Evolutionary conservation across 805 yeast species (phyloP).

Genomic region (Wickerhamiella sergipiensis): DNA sequence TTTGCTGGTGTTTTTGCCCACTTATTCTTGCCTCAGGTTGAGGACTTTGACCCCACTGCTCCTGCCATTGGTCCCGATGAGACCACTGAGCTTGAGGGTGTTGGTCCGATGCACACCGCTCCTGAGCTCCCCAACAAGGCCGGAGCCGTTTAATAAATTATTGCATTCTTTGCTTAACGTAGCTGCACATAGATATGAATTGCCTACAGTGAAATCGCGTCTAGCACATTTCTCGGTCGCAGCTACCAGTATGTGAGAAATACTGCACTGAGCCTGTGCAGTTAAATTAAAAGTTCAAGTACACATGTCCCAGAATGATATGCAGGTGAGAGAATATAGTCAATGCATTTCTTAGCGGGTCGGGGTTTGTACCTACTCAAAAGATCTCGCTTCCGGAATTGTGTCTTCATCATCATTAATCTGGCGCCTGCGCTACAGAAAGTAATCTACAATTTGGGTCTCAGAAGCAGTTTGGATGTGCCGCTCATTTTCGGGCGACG

Average conservation of each 20-base stretch:
- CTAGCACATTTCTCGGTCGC: too few species aligned
- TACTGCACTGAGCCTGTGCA: too few species aligned
- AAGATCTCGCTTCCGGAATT: too few species aligned
- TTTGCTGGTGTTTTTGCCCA: constrained; percentile 49
- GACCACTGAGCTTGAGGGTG: constrained; percentile 9
- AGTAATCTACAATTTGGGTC: constrained; percentile 17
- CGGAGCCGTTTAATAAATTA: constrained; percentile 1
- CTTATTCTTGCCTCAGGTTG: constrained; percentile 46
- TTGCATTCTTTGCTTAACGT: neutral
- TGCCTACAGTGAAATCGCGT: too few species aligned
- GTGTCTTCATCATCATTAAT: neutral
- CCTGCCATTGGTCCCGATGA: neutral
- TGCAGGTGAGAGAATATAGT: too few species aligned
- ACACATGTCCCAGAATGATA: too few species aligned
- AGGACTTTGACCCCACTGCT: constrained; percentile 10
- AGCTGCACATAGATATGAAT: neutral
- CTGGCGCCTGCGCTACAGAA: constrained; percentile 6
- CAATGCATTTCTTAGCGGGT: too few species aligned
- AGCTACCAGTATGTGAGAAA: too few species aligned
- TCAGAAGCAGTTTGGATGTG: constrained; percentile 21
- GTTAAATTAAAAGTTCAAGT: too few species aligned
- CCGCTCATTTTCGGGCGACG: constrained; percentile 83
- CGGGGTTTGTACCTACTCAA: too few species aligned
- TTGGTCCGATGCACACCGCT: constrained; percentile 22
- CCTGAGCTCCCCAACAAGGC: constrained; percentile 20